These are phyloP conservation scores for Paratinospora sagittata DNA, from an alignment of 164 flowering plant species.

Conservation along the genomic window DNA sequence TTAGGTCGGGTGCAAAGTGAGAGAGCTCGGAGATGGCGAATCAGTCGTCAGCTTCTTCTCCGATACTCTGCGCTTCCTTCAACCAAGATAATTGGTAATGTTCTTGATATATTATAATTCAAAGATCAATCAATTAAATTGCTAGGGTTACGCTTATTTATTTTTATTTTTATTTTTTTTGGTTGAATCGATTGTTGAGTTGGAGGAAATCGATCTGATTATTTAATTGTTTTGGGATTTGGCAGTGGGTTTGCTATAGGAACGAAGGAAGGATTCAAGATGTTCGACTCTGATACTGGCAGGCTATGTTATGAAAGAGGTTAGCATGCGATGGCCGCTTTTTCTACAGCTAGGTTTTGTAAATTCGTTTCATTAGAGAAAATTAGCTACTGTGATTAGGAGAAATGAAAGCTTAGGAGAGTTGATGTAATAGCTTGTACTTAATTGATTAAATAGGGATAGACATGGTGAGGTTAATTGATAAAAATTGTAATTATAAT, in stretches of 20 bases:
- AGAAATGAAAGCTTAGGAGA: too few species aligned
- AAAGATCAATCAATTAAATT: background rate
- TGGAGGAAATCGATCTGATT: background rate
- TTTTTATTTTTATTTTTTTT: background rate
- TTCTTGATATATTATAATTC: background rate
- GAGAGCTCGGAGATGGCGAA: conserved; percentile 31
- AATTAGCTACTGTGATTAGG: too few species aligned
- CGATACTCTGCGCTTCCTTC: conserved; percentile 82
- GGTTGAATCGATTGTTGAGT: background rate
- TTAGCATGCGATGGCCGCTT: background rate
- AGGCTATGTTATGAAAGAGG: conserved; percentile 76
- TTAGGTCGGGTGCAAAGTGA: background rate
- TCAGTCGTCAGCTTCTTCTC: conserved; percentile 37
- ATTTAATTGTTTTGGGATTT: background rate
- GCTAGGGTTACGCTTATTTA: background rate
- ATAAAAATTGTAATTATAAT: too few species aligned
- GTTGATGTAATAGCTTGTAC: too few species aligned
- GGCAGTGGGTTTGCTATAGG: conserved; percentile 74
- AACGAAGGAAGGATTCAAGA: conserved; percentile 65
- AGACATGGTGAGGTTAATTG: too few species aligned
- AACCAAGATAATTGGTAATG: conserved; percentile 78
- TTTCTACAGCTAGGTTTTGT: background rate
- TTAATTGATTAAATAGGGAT: too few species aligned
- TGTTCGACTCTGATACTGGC: conserved; percentile 65
- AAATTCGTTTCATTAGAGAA: too few species aligned